Evolutionary conservation across 192 early-diverging fungal species (phyloP), one percentile per base, ranked within the genome.

Genomic region (Rhizophagus prolifer): DNA sequence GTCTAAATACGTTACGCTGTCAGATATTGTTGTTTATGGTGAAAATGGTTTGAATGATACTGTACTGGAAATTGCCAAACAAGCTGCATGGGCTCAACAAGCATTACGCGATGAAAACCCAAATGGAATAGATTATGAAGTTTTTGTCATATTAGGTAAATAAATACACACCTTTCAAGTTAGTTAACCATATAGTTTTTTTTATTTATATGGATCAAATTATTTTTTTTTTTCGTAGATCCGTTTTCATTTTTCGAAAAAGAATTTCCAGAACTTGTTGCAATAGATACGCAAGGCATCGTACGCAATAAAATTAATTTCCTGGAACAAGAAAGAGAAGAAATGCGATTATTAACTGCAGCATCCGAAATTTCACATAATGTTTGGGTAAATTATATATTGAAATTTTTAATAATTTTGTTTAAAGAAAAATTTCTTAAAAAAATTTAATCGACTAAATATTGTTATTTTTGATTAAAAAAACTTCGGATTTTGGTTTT

Each of bases 21-120:
- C 81, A 19, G 87, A 88, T 69, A 79, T 88, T 31, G 71, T 88
- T 21, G 61, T 88, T 26, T 88, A 86, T 77, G 80, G 82, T 6
- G 76, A 80, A 31, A 75, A 85, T 23, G 85, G 82, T 7, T 26
- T 78, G 13, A 72, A 80, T 58, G 58, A 71, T 23, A 36, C 54
- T 25, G 74, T 82, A 41, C 31, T 83, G 34, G 66, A 80, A 21
- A 62, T 86, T 30, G 86, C 86, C 19, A 81, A 78, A 61, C 81
- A 80, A 67, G 78, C 85, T 25, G 78, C 79, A 31, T 25, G 69
- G 26, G 86, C 86, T 19, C 86, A 88, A 69, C 75, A 82, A n/a
- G 71, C 63, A 10, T 72, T 82, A 58, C 77, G 79, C 50, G 36
- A 54, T n/a, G 50, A 28, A n/a, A 81, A 10, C 13, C 62, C 36